Evolutionary conservation across 306 rosid genomes (phyloP), one percentile per base, ranked within the genome.

Genomic region (Cicer bijugum): DNA sequence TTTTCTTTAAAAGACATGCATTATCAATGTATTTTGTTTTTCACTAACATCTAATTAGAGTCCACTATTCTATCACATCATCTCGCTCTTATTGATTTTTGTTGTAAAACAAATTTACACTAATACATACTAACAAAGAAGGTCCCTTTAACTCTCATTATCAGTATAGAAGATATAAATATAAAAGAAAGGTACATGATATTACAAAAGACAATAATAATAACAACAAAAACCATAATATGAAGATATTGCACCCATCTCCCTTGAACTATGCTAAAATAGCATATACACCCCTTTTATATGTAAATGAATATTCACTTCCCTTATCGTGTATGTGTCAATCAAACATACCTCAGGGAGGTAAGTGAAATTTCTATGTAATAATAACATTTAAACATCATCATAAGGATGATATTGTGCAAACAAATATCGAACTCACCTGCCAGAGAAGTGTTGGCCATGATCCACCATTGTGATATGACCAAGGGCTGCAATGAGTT

Each of bases 361-460:
- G 60, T 17, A 9, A 17, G 12, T 53, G 60, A 6, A 53, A 33
- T 20, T 28, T 28, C 35, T 28, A 3, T 28, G 6, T 23, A 40
- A n/a, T 37, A 57, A 57, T 7, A 57, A 39, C 9, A 45, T 43
- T 45, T 8, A 37, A 35, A 12, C 65, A 43, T 19, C 35, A 65
- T 65, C 71, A 16, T 43, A 17, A 11, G 7, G 37, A 44, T 45
- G 9, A 44, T 15, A 28, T 70, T 39, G 9, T 83, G 64, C 38
- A 60, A 60, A 67, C 57, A 57, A 58, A 5, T 10, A 50, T 44
- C 80, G 56, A 62, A 76, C 82, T 81, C 69, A 93, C 98, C 91
- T 87, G 98, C 97, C 98, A 89, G 10, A 92, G 83, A 60, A 92
- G 95, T 11, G 97, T 89, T 16, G 98, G 98, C 97, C 98, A 92